Evolutionary conservation across 1,284 basidiomycete genomes (phyloP).

Genomic region (Leccinum subrobustum): DNA sequence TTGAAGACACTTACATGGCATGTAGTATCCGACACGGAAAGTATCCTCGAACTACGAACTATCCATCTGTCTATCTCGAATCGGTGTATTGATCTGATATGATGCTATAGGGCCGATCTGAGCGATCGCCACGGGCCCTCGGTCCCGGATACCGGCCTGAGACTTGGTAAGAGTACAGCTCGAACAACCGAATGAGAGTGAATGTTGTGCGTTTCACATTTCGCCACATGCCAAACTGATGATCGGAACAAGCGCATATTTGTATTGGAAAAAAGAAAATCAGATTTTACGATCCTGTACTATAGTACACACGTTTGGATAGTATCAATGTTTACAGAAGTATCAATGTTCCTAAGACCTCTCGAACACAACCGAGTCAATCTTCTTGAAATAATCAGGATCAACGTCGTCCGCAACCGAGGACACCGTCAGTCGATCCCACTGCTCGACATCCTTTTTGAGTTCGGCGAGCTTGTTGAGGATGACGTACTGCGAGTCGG

Average conservation of each 20-base stretch:
- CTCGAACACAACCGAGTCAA: background rate
- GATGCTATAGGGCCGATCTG: background rate
- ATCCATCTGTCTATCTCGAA: background rate
- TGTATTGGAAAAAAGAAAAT: background rate
- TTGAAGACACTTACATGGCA: no score
- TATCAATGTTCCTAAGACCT: background rate
- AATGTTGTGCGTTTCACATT: background rate
- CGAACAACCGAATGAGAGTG: background rate
- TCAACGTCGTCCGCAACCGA: conserved; percentile 25
- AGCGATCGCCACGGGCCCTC: background rate
- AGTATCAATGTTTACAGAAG: background rate
- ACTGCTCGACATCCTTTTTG: conserved; percentile 19
- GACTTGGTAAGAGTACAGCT: background rate
- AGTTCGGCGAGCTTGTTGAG: conserved; percentile 19
- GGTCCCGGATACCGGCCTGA: background rate
- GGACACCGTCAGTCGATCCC: conserved; percentile 18
- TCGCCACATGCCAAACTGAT: background rate
- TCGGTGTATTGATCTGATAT: background rate
- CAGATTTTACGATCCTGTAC: background rate
- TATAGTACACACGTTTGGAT: background rate
- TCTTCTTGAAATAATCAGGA: conserved; percentile 14
- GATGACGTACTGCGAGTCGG: conserved; percentile 20
- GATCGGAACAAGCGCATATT: background rate
- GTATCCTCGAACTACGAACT: background rate
- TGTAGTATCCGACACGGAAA: background rate